These are phyloP conservation scores for Candida glaebosa DNA, from an alignment of 805 yeast genomes.

Conservation along the genomic window DNA sequence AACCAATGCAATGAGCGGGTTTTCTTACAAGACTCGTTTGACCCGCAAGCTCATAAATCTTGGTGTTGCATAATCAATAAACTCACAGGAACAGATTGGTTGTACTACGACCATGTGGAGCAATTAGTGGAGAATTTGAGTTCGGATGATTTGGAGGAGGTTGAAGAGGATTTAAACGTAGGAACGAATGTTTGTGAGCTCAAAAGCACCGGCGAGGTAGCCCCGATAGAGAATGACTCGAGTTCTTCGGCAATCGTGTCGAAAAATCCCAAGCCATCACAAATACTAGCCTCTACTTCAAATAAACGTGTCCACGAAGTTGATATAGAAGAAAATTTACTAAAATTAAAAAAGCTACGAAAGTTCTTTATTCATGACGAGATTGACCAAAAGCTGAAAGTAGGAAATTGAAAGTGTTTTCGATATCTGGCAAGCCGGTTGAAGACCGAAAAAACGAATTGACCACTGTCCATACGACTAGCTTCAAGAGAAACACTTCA, in stretches of 20 bases:
- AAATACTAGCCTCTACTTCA: neutral
- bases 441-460: no score
- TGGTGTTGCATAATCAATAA: conserved; percentile 30
- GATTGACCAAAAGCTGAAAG: neutral
- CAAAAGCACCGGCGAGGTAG: neutral
- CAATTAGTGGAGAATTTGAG: conserved; percentile 3
- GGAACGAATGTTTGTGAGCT: no score
- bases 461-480: no score
- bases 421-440: neutral
- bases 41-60: conserved; percentile 29
- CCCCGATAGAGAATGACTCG: neutral
- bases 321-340: conserved; percentile 32
- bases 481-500: no score
- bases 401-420: neutral
- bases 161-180: neutral
- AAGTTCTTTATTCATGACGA: conserved; percentile 17
- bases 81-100: neutral
- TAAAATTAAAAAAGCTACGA: conserved; percentile 30
- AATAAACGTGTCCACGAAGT: conserved; percentile 12
- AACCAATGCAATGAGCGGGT: conserved; percentile 34
- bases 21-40: conserved; percentile 20
- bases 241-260: neutral
- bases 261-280: neutral
- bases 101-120: conserved; percentile 2
- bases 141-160: conserved; percentile 4